These are phyloP conservation scores for Alternaria triticina DNA, from an alignment of 2,329 filamentous ascomycete species.

Conservation along the genomic window DNA sequence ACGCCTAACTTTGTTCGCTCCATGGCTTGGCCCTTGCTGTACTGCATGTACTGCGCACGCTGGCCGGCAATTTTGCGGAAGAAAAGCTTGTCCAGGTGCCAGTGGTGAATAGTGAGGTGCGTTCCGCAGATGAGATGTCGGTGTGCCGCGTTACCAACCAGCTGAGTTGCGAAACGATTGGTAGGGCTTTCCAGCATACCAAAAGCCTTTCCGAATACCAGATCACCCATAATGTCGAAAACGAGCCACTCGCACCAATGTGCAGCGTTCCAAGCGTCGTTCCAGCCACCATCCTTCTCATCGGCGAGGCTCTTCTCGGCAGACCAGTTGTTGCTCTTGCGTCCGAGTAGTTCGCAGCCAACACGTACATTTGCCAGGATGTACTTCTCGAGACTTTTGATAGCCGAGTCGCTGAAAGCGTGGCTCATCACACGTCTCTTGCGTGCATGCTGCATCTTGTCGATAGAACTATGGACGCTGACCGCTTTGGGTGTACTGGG, in stretches of 20 bases:
- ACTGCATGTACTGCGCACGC: constrained; percentile 51
- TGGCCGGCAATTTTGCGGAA: constrained; percentile 54
- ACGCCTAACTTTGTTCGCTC: constrained; percentile 52
- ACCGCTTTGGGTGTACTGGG: constrained; percentile 50
- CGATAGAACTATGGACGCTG: constrained; percentile 54
- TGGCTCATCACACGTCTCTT: constrained; percentile 56
- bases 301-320: constrained; percentile 8
- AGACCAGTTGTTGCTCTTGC: constrained; percentile 19
- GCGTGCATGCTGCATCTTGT: constrained; percentile 54
- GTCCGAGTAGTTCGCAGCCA: constrained; percentile 45
- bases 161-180: constrained; percentile 51
- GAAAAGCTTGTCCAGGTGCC: constrained; percentile 52
- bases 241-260: constrained; percentile 55
- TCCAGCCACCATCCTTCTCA: constrained; percentile 48
- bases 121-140: constrained; percentile 55
- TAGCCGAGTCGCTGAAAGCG: constrained; percentile 55
- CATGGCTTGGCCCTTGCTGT: constrained; percentile 52
- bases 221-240: constrained; percentile 60
- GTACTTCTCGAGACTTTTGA: constrained; percentile 55
- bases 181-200: constrained; percentile 50
- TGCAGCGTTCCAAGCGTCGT: constrained; percentile 52
- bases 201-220: constrained; percentile 55
- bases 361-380: constrained; percentile 53
- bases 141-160: constrained; percentile 54
- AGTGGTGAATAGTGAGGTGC: constrained; percentile 52